Evolutionary conservation across 495 filamentous ascomycete genomes (phyloP).

Genomic region (Ramalina intermedia): DNA sequence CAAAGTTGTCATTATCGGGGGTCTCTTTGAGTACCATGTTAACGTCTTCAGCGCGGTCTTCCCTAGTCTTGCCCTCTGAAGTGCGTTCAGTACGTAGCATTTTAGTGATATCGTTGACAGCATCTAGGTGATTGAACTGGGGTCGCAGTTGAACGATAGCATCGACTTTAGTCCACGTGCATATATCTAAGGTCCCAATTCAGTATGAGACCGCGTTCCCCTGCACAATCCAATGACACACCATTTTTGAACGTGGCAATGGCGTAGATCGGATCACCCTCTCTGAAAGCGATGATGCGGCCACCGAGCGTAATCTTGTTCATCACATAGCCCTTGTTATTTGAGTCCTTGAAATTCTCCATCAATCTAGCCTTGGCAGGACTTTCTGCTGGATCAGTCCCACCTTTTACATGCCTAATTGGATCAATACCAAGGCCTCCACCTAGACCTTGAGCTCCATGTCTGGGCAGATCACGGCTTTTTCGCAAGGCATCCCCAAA

Average conservation of each 20-base stretch:
- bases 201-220: neutral
- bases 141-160: slow-evolving; percentile 61
- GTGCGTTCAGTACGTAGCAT: slow-evolving; percentile 21
- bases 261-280: slow-evolving; percentile 53
- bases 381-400: slow-evolving; percentile 8
- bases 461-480: slow-evolving; percentile 36
- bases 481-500: slow-evolving; percentile 55
- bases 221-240: slow-evolving; percentile 22
- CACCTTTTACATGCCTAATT: slow-evolving; percentile 24
- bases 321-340: slow-evolving; percentile 36
- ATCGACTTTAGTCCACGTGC: slow-evolving; percentile 29
- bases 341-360: slow-evolving; percentile 31
- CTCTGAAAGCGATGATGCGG: slow-evolving; percentile 42
- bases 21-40: slow-evolving; percentile 53
- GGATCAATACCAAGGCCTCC: slow-evolving; percentile 41
- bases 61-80: slow-evolving; percentile 18
- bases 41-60: slow-evolving; percentile 30
- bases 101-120: slow-evolving; percentile 36
- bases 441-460: slow-evolving; percentile 43
- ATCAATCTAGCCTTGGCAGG: slow-evolving; percentile 23
- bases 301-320: slow-evolving; percentile 52
- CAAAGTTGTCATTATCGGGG: slow-evolving; percentile 37
- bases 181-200: slow-evolving; percentile 1
- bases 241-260: slow-evolving; percentile 52
- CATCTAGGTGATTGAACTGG: slow-evolving; percentile 63